phyloP scores from a whole-genome alignment of 352 stramenopile genomes.

The Pythium aphanidermatum region DNA sequence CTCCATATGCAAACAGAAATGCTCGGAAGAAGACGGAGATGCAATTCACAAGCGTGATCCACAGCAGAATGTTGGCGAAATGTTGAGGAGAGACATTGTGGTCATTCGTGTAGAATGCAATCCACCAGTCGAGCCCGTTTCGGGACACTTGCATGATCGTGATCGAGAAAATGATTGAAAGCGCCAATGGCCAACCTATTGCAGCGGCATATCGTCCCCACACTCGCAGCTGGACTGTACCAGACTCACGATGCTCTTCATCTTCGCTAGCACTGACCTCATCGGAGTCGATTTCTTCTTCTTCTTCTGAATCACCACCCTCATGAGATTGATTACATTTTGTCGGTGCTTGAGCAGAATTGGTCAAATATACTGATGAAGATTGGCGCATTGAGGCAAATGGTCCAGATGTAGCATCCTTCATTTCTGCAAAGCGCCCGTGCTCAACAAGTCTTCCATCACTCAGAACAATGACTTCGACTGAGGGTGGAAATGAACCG shows the following conservation, averaged over 20 bases:
- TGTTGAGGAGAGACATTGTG: slow-evolving; percentile 34
- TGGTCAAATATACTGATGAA: not conserved
- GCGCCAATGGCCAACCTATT: slow-evolving; percentile 42
- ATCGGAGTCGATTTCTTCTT: slow-evolving; percentile 4
- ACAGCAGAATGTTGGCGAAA: slow-evolving; percentile 56
- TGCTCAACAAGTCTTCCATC: slow-evolving; percentile 54
- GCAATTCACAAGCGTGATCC: slow-evolving; percentile 65
- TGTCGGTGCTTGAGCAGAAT: too few species aligned
- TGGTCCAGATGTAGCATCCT: not conserved
- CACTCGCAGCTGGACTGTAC: slow-evolving; percentile 42
- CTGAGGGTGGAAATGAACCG: slow-evolving; percentile 30
- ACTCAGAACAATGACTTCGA: slow-evolving; percentile 52
- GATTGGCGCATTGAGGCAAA: not conserved
- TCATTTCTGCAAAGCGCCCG: slow-evolving; percentile 24
- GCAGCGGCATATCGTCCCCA: slow-evolving; percentile 54
- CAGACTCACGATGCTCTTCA: slow-evolving; percentile 62
- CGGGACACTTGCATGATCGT: slow-evolving; percentile 71
- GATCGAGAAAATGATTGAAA: slow-evolving; percentile 44
- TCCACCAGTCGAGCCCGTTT: slow-evolving; percentile 81
- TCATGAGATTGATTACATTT: too few species aligned
- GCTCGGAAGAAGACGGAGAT: slow-evolving; percentile 64
- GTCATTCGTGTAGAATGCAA: slow-evolving; percentile 70
- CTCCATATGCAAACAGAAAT: slow-evolving; percentile 82
- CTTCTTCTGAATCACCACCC: not conserved
- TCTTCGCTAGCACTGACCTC: slow-evolving; percentile 6